A percentile compares a stretch with the other conserved stretches of the same genome.
Conservation (phyloP, 2,329 filamentous ascomycete genomes). For the Penicillium sp. region DNA sequence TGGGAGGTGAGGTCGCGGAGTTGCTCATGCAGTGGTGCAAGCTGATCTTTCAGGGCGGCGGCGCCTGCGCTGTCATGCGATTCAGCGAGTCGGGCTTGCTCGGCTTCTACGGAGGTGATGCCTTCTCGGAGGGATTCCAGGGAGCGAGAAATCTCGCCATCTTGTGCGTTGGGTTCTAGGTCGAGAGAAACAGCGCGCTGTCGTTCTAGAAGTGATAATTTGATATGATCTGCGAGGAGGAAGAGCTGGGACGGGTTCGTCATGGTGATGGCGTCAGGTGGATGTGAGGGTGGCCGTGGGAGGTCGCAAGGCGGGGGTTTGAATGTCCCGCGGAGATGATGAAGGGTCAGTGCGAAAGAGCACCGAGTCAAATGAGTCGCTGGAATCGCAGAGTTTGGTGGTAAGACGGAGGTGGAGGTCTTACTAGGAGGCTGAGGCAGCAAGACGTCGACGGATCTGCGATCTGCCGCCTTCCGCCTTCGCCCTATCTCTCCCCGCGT, state of each 20-base stretch:
- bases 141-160: conserved; percentile 84
- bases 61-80: conserved; percentile 46
- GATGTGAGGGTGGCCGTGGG: neutral
- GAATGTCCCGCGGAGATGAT: neutral
- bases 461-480: conserved; percentile 24
- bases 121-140: conserved; percentile 83
- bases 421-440: conserved; percentile 1
- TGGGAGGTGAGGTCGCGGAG: conserved; percentile 74
- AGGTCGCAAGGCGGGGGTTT: neutral
- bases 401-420: conserved; percentile 14
- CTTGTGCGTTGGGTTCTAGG: conserved; percentile 74
- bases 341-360: conserved; percentile 2
- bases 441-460: conserved; percentile 14
- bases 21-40: conserved; percentile 69
- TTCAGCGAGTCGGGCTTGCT: conserved; percentile 63
- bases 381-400: conserved; percentile 2
- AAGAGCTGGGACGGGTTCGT: conserved; percentile 71
- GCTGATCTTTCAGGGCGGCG: conserved; percentile 61
- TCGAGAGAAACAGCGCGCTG: conserved; percentile 80
- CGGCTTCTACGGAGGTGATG: conserved; percentile 65
- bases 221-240: conserved; percentile 93
- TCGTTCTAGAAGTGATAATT: conserved; percentile 88
- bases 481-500: conserved; percentile 10
- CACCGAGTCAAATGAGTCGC: neutral
- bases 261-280: conserved; percentile 37